Conservation (phyloP, 805 yeast species). For the Barnettozyma californica region DNA sequence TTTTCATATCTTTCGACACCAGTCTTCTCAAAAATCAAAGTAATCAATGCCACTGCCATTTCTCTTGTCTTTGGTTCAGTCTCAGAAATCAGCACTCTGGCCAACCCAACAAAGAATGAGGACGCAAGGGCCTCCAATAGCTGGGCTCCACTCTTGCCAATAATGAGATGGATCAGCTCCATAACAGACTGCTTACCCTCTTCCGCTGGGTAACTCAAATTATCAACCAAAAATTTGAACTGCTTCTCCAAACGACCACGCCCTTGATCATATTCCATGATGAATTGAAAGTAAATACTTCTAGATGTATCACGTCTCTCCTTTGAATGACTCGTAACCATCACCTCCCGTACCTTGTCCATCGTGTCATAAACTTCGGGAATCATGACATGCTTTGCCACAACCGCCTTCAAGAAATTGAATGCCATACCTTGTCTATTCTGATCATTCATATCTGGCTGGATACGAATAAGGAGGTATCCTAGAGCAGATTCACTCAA, state of each 20-base stretch:
- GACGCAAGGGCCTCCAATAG: constrained; percentile 56
- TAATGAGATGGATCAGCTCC: constrained; percentile 73
- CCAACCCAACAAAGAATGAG: constrained; percentile 78
- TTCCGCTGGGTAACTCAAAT: constrained; percentile 78
- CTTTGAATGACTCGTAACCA: constrained; percentile 84
- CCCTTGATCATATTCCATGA: constrained; percentile 95
- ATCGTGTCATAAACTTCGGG: constrained; percentile 89
- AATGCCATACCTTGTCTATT: constrained; percentile 84
- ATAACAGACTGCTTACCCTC: constrained; percentile 85
- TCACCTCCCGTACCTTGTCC: constrained; percentile 72
- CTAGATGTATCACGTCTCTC: constrained; percentile 83
- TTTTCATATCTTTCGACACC: constrained; percentile 33
- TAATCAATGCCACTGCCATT: constrained; percentile 63
- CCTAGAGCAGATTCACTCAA: constrained; percentile 69
- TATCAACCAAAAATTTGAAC: constrained; percentile 72
- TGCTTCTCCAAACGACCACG: constrained; percentile 78
- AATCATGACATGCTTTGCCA: constrained; percentile 64
- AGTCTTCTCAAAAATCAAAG: constrained; percentile 47
- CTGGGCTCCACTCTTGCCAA: constrained; percentile 58
- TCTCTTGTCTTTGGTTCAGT: constrained; percentile 76
- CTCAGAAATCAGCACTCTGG: constrained; percentile 74
- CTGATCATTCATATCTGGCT: constrained; percentile 89
- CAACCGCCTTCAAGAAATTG: constrained; percentile 73
- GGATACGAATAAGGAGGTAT: constrained; percentile 63
- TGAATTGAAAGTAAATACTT: constrained; percentile 73